These are phyloP conservation scores for Mycena rosella DNA, from an alignment of 768 basidiomycete genomes.

Conservation along the genomic window DNA sequence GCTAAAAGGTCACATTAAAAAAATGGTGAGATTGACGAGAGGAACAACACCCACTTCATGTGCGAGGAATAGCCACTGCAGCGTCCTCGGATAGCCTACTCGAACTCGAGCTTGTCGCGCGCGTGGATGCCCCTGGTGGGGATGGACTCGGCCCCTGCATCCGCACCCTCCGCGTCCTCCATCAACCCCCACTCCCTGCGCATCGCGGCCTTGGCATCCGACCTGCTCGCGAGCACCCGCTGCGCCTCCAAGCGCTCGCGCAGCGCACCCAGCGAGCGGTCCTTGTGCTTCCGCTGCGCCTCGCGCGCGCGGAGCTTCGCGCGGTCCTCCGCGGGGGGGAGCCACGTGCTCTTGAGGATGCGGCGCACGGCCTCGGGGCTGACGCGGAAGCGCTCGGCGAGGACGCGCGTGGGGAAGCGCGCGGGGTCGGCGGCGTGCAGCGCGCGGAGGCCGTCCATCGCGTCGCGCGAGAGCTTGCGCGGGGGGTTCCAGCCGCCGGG, in stretches of 20 bases:
- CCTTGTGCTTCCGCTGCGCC: slow-evolving; percentile 54
- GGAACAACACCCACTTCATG: too few relatives aligned
- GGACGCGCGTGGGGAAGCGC: slow-evolving; percentile 71
- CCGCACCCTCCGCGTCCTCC: slow-evolving; percentile 37
- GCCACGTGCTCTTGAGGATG: slow-evolving; percentile 83
- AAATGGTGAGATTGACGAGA: too few relatives aligned
- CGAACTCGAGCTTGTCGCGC: slow-evolving; percentile 20
- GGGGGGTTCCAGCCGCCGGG: slow-evolving; percentile 84
- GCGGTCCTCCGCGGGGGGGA: slow-evolving; percentile 68
- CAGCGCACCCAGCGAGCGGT: slow-evolving; percentile 51
- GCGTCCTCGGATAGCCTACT: slow-evolving; percentile 2
- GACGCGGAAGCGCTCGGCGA: slow-evolving; percentile 84
- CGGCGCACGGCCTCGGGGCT: slow-evolving; percentile 85
- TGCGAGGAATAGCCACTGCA: too few relatives aligned
- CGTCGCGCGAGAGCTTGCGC: slow-evolving; percentile 83
- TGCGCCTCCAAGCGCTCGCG: slow-evolving; percentile 59
- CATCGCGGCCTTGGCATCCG: slow-evolving; percentile 41
- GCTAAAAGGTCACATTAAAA: too few relatives aligned
- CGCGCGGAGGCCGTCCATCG: slow-evolving; percentile 84
- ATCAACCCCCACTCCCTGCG: slow-evolving; percentile 22
- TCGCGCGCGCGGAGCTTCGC: slow-evolving; percentile 64
- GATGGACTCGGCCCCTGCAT: slow-evolving; percentile 3
- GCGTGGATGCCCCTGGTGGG: slow-evolving; percentile 12
- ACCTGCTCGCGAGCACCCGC: slow-evolving; percentile 44
- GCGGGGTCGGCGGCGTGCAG: slow-evolving; percentile 74